A percentile compares a stretch with the other conserved stretches of the same genome.
phyloP scores from a whole-genome alignment of 495 filamentous ascomycete species.

The Apodospora peruviana region DNA sequence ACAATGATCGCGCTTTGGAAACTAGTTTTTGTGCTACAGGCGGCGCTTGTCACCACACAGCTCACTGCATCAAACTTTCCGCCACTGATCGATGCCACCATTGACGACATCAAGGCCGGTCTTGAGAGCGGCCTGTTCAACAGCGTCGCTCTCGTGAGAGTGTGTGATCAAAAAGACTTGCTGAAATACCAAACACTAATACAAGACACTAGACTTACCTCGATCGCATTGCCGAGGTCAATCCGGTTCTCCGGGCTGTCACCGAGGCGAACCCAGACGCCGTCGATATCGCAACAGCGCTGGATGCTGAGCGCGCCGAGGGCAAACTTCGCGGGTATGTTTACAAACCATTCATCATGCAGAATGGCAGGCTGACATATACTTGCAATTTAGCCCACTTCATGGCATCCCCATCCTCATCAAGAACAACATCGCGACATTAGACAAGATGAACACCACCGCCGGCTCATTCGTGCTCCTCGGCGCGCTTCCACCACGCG shows the following conservation, averaged over 20 bases:
- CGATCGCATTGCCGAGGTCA: slow-evolving; percentile 48
- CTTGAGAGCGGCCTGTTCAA: neutral
- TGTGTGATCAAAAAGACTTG: no score
- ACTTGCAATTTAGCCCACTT: slow-evolving; percentile 12
- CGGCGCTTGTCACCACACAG: no score
- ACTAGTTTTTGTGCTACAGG: no score
- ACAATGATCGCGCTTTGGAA: no score
- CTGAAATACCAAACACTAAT: no score
- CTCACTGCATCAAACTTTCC: no score
- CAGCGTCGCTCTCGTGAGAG: neutral
- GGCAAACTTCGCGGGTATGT: slow-evolving; percentile 4
- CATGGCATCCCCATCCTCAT: slow-evolving; percentile 34
- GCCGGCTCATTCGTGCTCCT: slow-evolving; percentile 51
- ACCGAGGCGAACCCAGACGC: slow-evolving; percentile 41
- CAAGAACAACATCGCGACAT: slow-evolving; percentile 33
- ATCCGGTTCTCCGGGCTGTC: slow-evolving; percentile 34
- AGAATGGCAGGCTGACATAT: no score
- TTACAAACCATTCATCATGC: no score
- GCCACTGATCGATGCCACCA: neutral
- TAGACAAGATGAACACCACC: slow-evolving; percentile 15
- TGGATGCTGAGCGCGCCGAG: slow-evolving; percentile 4
- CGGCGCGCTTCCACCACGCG: slow-evolving; percentile 33
- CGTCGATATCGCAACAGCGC: slow-evolving; percentile 22
- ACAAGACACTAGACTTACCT: slow-evolving; percentile 43
- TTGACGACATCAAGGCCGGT: neutral